phyloP scores from a whole-genome alignment of 352 stramenopile species.

The Globisporangium paddicum region DNA sequence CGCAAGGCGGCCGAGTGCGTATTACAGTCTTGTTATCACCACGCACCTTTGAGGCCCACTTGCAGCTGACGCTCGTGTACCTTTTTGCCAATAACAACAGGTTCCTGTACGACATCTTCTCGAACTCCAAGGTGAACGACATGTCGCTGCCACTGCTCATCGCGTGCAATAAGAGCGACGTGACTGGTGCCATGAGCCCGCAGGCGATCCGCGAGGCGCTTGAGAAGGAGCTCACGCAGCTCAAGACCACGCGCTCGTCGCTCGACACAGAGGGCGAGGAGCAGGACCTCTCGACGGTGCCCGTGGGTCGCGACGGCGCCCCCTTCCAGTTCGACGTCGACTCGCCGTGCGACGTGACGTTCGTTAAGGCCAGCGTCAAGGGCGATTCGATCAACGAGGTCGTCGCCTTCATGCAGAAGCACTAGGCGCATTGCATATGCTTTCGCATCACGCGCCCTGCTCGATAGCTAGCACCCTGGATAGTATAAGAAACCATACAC shows the following conservation, averaged over 20 bases:
- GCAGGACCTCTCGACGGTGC: conserved; percentile 59
- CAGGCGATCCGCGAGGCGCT: conserved; percentile 52
- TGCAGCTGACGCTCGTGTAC: neutral
- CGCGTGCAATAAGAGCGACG: conserved; percentile 84
- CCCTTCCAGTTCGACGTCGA: conserved; percentile 80
- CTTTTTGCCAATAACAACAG: conserved; percentile 15
- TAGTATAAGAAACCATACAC: conserved; percentile 2
- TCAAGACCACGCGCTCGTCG: conserved; percentile 85
- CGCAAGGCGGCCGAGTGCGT: conserved; percentile 77
- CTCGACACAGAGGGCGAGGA: conserved; percentile 81
- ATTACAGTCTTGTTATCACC: neutral
- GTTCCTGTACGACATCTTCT: conserved; percentile 86
- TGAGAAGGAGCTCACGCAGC: conserved; percentile 79
- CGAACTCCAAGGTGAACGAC: conserved; percentile 82
- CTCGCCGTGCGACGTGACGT: conserved; percentile 72
- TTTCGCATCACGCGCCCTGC: neutral
- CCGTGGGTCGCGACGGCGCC: conserved; percentile 67
- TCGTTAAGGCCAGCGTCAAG: conserved; percentile 71
- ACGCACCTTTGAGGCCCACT: neutral
- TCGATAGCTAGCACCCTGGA: neutral
- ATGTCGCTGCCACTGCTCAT: conserved; percentile 62
- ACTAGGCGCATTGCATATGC: conserved; percentile 26
- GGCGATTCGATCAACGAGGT: conserved; percentile 53
- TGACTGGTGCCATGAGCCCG: conserved; percentile 31
- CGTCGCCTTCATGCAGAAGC: conserved; percentile 66